phyloP scores from a whole-genome alignment of 306 rosid species.

The Fragaria ananassa region DNA sequence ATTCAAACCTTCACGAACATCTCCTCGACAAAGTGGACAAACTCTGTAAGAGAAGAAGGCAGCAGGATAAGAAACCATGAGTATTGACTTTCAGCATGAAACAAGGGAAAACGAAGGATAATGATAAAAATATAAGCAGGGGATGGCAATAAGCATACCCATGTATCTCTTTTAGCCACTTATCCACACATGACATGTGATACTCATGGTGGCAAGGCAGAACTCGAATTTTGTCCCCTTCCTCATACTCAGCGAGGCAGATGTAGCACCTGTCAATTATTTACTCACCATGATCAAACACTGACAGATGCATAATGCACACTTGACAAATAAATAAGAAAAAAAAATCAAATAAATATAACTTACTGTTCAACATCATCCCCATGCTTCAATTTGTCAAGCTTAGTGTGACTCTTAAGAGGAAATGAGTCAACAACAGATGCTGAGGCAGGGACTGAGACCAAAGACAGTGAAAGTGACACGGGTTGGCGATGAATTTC shows the following conservation, averaged over 20 bases:
- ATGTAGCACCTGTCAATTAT: slow-evolving; percentile 70
- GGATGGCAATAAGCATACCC: slow-evolving; percentile 48
- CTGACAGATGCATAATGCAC: neutral
- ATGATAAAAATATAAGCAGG: slow-evolving; percentile 1
- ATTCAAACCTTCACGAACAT: slow-evolving; percentile 66
- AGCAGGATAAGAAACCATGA: neutral
- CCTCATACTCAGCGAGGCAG: slow-evolving; percentile 94
- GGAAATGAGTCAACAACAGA: slow-evolving; percentile 86
- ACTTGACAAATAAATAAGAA: neutral
- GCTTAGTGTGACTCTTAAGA: slow-evolving; percentile 65
- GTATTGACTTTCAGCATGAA: neutral
- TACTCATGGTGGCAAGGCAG: slow-evolving; percentile 94
- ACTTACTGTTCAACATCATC: slow-evolving; percentile 74
- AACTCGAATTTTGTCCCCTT: slow-evolving; percentile 85
- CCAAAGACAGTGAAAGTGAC: slow-evolving; percentile 75
- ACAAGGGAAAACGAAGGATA: neutral
- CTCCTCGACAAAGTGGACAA: slow-evolving; percentile 93
- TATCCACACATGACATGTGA: slow-evolving; percentile 86
- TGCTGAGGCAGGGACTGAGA: slow-evolving; percentile 91
- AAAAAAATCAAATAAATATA: neutral
- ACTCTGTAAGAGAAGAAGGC: slow-evolving; percentile 48
- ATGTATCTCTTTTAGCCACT: slow-evolving; percentile 98
- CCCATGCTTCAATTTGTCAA: slow-evolving; percentile 38
- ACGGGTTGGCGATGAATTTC: slow-evolving; percentile 91
- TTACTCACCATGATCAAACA: slow-evolving; percentile 12